Base-by-base conservation (phyloP, 2,329 filamentous ascomycete genomes). In the Cytospora mali region DNA sequence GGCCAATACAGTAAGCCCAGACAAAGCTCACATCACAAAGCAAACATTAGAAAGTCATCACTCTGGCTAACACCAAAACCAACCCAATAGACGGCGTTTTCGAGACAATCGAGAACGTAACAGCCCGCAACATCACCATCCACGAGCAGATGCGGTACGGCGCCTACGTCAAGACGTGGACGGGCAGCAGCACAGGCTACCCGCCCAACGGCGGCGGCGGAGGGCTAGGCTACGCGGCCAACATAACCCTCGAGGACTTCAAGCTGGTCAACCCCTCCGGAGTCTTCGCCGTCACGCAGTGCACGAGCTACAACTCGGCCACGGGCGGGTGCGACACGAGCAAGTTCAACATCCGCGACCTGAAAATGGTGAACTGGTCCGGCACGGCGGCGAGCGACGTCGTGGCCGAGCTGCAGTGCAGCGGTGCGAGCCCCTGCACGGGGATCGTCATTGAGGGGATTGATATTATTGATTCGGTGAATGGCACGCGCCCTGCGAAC, bases 91-190 rank as follows among this genome's bases (percentile, higher is more conserved):
- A 64, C 28, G 56, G 53, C 7, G 11, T n/a, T 6, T 65, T 56
- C 29, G 63, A 65, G 33, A 65, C 55, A 2, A 62, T 62, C 35
- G 63, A 65, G 52, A 65, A 65, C 48, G 63, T 65, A 10, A 65
- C 60, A 1, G 74, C 77, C 42, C 69, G 76, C 46, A 75, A 77
- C 64, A 67, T 77, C 51, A 68, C 73, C 27, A 75, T 78, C 61
- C 74, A 76, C 64, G 69, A 76, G 59, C 64, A 50, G 18, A 66
- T 62, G 62, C 59, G 58, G 35, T 64, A 65, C 53, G 59, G 63
- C 60, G 64, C 58, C n/a, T 64, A 66, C 62, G 53, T 66, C 29
- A 65, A 66, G 60, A 65, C 65, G 1, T 66, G 62, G 62, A 64
- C 64, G 1, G 63, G 63, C 55, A 59, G 55, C 42, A 49, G 31